phyloP scores from a whole-genome alignment of 1,284 basidiomycete genomes.

The Wallemia hederae region DNA sequence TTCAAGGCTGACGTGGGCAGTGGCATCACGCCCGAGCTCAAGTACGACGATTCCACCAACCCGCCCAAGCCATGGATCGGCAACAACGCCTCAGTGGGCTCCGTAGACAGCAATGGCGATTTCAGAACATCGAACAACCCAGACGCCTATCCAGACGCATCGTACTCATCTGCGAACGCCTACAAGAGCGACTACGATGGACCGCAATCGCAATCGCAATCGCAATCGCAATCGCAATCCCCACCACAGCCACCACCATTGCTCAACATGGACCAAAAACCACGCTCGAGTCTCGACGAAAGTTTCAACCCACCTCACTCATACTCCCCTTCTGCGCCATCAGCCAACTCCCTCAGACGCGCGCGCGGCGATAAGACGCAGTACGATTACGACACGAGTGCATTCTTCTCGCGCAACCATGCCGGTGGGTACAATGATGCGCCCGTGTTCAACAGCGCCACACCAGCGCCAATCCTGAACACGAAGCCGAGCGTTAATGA shows the following conservation, averaged over 20 bases:
- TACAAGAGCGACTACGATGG: too few relatives aligned
- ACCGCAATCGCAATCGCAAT: too few relatives aligned
- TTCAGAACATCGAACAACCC: neutral
- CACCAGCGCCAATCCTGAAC: neutral
- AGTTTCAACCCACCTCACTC: too few relatives aligned
- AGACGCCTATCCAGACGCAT: neutral
- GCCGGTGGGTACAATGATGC: neutral
- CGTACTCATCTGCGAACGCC: neutral
- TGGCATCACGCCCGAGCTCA: neutral
- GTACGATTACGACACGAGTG: neutral
- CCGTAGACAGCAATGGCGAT: neutral
- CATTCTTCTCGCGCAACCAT: neutral
- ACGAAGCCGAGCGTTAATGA: neutral
- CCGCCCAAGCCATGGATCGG: too few relatives aligned
- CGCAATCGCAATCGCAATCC: too few relatives aligned
- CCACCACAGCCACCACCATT: neutral
- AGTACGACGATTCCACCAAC: too few relatives aligned
- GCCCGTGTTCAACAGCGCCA: neutral
- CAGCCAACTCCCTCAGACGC: neutral
- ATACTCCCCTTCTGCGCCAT: neutral
- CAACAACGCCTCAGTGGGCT: too few relatives aligned
- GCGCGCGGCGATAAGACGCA: neutral
- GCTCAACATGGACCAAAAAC: neutral
- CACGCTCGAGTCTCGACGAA: too few relatives aligned
- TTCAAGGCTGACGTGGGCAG: neutral